phyloP scores from a whole-genome alignment of 192 early-diverging fungal species.

The Thamnidium elegans region DNA sequence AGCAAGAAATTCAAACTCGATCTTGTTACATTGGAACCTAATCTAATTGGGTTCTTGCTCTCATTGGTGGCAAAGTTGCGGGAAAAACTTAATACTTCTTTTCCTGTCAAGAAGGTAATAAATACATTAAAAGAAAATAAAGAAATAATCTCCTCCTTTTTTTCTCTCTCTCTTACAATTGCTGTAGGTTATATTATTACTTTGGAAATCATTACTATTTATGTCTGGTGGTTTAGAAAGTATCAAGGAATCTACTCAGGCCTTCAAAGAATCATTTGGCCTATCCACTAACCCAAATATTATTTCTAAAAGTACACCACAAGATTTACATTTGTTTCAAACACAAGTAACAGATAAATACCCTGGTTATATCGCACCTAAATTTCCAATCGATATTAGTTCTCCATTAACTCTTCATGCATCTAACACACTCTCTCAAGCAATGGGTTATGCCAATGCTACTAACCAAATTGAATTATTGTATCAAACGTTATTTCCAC shows the following conservation, averaged over 20 bases:
- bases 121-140: neutral
- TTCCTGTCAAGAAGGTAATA: constrained; percentile 64
- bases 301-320: constrained; percentile 56
- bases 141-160: too few species aligned
- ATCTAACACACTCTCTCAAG: neutral
- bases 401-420: constrained; percentile 19
- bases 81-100: constrained; percentile 62
- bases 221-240: constrained; percentile 56
- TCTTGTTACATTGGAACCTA: constrained; percentile 38
- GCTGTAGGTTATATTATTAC: constrained; percentile 56
- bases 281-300: constrained; percentile 23
- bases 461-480: constrained; percentile 10
- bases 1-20: neutral
- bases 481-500: constrained; percentile 24
- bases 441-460: constrained; percentile 22
- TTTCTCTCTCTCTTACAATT: too few species aligned
- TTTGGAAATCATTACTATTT: constrained; percentile 66
- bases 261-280: constrained; percentile 47
- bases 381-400: neutral
- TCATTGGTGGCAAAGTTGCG: constrained; percentile 59
- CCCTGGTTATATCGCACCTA: constrained; percentile 4
- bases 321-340: constrained; percentile 60
- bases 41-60: constrained; percentile 57
- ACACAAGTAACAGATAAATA: constrained; percentile 41
- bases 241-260: constrained; percentile 48